These are phyloP conservation scores for Penicillium concentricum DNA, from an alignment of 2,329 filamentous ascomycete genomes.

Conservation along the genomic window DNA sequence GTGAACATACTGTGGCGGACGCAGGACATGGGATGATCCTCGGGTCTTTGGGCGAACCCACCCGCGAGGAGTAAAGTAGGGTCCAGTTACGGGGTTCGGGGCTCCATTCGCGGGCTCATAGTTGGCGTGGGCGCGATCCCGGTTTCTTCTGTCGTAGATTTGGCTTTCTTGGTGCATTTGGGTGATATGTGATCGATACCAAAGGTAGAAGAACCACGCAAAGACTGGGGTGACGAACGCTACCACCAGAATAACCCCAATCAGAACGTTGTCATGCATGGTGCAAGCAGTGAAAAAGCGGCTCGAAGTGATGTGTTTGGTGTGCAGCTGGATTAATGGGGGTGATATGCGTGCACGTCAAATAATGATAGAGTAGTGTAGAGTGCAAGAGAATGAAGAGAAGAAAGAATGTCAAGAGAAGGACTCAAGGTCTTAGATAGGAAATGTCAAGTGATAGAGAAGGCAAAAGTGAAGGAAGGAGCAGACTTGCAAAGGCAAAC, in stretches of 20 bases:
- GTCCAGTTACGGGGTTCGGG: background rate
- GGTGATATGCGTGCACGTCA: background rate
- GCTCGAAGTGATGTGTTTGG: background rate
- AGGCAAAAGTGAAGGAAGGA: background rate
- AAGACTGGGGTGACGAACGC: background rate
- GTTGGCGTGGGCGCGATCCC: slow-evolving; percentile 7
- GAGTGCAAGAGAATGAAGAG: background rate
- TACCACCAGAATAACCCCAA: slow-evolving; percentile 14
- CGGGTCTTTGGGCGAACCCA: slow-evolving; percentile 5
- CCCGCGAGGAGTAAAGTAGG: background rate
- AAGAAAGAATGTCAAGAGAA: background rate
- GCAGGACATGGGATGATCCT: background rate
- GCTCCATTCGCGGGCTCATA: background rate
- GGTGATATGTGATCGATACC: slow-evolving; percentile 6
- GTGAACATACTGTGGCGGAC: slow-evolving; percentile 1
- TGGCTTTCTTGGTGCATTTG: background rate
- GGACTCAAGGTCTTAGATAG: background rate
- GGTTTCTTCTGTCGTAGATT: background rate
- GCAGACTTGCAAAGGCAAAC: background rate
- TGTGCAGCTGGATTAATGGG: background rate
- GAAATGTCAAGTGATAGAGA: background rate
- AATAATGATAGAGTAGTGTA: background rate
- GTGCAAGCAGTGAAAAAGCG: background rate
- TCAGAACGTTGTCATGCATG: slow-evolving; percentile 18
- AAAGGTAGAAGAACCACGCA: slow-evolving; percentile 8